These are phyloP conservation scores for Amauroascus niger DNA, from an alignment of 2,329 filamentous ascomycete species.

Conservation along the genomic window DNA sequence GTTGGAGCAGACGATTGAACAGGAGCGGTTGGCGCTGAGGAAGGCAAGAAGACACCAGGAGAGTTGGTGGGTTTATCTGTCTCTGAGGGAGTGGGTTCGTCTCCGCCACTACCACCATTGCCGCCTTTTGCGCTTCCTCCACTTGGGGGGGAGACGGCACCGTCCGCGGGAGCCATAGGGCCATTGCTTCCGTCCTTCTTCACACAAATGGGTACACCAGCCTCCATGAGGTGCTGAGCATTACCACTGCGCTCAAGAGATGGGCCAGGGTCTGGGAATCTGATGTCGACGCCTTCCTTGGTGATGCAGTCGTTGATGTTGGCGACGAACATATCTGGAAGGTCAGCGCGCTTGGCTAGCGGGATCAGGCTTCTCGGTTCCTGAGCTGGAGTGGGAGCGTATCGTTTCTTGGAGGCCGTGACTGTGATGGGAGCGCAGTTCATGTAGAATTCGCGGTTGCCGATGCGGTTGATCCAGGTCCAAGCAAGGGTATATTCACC, in stretches of 20 bases:
- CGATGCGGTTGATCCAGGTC: constrained; percentile 90
- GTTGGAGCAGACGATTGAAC: constrained; percentile 6
- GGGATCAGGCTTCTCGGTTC: constrained; percentile 19
- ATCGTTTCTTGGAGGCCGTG: constrained; percentile 37
- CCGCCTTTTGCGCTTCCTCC: constrained; percentile 17
- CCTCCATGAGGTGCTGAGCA: constrained; percentile 28
- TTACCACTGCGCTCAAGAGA: constrained; percentile 45
- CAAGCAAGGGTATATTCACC: constrained; percentile 78
- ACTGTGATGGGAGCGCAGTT: constrained; percentile 75
- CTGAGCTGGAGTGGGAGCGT: constrained; percentile 21
- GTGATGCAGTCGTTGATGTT: constrained; percentile 58
- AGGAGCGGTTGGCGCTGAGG: constrained; percentile 13
- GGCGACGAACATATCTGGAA: constrained; percentile 67
- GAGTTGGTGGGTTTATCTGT: neutral
- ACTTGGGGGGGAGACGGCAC: constrained; percentile 25
- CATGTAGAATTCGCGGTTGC: constrained; percentile 97
- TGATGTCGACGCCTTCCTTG: constrained; percentile 46
- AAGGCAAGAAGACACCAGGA: constrained; percentile 6
- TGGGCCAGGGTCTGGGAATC: constrained; percentile 59
- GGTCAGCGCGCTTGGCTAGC: constrained; percentile 47
- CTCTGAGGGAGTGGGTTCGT: neutral
- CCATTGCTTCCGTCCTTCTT: constrained; percentile 23
- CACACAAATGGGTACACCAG: constrained; percentile 24
- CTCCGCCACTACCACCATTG: constrained; percentile 15
- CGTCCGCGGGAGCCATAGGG: constrained; percentile 23